Conservation (phyloP, 208 protist genomes). For the Leishmania mexicana region DNA sequence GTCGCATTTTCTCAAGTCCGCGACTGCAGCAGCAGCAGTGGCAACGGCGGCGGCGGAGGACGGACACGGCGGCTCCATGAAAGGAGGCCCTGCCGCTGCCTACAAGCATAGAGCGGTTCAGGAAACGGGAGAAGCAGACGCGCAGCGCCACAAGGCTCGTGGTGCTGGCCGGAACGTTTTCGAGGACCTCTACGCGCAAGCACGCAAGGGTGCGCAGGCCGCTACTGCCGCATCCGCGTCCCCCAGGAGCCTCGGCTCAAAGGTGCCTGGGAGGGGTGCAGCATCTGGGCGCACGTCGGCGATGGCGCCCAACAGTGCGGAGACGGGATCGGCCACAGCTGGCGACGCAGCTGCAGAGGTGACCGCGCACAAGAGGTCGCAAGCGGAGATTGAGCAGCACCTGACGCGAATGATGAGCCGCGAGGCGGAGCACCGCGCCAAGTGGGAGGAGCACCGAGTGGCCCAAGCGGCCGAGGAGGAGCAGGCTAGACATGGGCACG, state of each 20-base stretch:
- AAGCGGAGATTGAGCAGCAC: slow-evolving; percentile 28
- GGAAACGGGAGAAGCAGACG: too few species aligned
- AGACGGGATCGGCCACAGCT: background rate
- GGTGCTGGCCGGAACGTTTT: slow-evolving; percentile 8
- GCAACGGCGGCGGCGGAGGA: background rate
- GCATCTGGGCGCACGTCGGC: background rate
- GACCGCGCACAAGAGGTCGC: background rate
- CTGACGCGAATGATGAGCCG: slow-evolving; percentile 27
- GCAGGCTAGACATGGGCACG: slow-evolving; percentile 5
- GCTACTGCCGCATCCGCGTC: background rate
- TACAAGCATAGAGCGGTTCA: background rate
- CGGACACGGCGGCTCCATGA: background rate
- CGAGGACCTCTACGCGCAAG: slow-evolving; percentile 9
- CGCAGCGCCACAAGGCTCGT: background rate
- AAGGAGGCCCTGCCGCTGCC: background rate
- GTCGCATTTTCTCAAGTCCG: background rate
- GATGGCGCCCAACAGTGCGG: background rate
- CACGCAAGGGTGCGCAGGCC: background rate
- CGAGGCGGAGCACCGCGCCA: slow-evolving; percentile 28
- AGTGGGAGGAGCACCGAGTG: slow-evolving; percentile 21
- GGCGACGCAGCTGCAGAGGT: background rate
- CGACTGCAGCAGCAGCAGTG: background rate
- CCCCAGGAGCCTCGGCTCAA: too few species aligned
- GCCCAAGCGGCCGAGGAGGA: slow-evolving; percentile 19
- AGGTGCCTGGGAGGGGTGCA: background rate